Evolutionary conservation across 345 rosid species (phyloP), one percentile per base, ranked within the genome.

Genomic region (Euphorbia lathyris): DNA sequence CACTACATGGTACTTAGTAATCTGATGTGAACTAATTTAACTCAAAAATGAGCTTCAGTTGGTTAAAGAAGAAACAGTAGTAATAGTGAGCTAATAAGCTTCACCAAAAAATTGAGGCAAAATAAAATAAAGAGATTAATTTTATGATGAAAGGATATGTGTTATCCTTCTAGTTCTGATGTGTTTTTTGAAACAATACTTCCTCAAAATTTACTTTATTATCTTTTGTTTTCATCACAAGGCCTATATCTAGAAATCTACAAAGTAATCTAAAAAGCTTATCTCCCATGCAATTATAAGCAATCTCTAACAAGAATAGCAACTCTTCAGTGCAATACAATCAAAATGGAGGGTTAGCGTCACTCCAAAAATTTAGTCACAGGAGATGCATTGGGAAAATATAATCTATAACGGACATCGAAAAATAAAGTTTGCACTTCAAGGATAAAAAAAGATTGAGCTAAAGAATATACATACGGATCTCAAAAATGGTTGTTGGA

Each of bases 401-500:
- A n/a, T 17, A 19, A 27, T 59, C 16, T 9, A 11, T 65, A 45
- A 19, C 16, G 12, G 20, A 34, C 17, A 32, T n/a, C 4, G 12
- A 52, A 59, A 16, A n/a, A 36, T 9, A 32, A 14, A 30, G 42
- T 30, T 58, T 58, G 63, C 22, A 29, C 36, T 30, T 27, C 12
- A 22, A 9, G 16, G 48, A 19, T 6, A 32, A 29, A 14, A n/a
- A 17, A 13, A 20, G 12, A 55, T 51, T 40, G 53, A 67, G 62
- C 40, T 45, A n/a, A 14, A 20, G 51, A 47, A 30, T 58, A 57
- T 67, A 76, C 88, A 66, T 88, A 91, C 97, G 80, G 90, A 88
- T 94, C 92, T 84, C 60, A 91, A 65, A 78, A 69, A 86, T 60
- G 97, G 97, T 52, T 86, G 93, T 72, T 90, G 96, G 61, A 94